phyloP scores from a whole-genome alignment of 805 yeast species.

The Candida pseudofarinosa region DNA sequence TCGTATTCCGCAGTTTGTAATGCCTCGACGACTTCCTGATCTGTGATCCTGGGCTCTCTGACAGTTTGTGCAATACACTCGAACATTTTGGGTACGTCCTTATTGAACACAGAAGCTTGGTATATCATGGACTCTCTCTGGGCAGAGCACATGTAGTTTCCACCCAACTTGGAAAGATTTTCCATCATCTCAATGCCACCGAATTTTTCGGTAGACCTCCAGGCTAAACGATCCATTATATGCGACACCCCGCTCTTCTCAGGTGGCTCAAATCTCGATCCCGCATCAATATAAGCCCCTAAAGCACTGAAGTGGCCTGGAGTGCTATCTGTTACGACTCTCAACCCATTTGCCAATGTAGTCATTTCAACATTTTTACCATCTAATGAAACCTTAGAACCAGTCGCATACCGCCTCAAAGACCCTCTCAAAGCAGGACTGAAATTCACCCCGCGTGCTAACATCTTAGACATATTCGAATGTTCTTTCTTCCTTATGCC shows the following conservation, averaged over 20 bases:
- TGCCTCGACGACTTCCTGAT: constrained; percentile 71
- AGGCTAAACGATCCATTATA: constrained; percentile 80
- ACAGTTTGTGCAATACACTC: constrained; percentile 75
- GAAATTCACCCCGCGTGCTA: not conserved
- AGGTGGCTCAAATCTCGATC: constrained; percentile 74
- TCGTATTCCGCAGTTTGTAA: constrained; percentile 74
- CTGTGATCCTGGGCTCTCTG: constrained; percentile 60
- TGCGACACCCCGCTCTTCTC: constrained; percentile 72
- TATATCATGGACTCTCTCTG: constrained; percentile 89
- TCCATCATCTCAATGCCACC: constrained; percentile 70
- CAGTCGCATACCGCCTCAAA: constrained; percentile 5
- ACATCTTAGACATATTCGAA: not conserved
- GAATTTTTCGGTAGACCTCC: constrained; percentile 59
- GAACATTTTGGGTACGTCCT: constrained; percentile 77
- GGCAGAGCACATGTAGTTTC: constrained; percentile 89
- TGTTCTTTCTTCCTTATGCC: not conserved
- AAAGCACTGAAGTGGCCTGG: constrained; percentile 91
- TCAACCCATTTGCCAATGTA: constrained; percentile 67
- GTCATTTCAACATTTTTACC: constrained; percentile 23
- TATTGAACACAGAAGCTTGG: constrained; percentile 91
- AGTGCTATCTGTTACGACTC: constrained; percentile 77
- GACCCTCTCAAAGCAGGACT: not conserved
- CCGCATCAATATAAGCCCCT: constrained; percentile 87
- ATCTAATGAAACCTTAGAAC: constrained; percentile 4
- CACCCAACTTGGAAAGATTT: constrained; percentile 76